Evolutionary conservation across 164 flowering plant species (phyloP), one percentile per base, ranked within the genome.

Genomic region (Hamamelis virginiana): DNA sequence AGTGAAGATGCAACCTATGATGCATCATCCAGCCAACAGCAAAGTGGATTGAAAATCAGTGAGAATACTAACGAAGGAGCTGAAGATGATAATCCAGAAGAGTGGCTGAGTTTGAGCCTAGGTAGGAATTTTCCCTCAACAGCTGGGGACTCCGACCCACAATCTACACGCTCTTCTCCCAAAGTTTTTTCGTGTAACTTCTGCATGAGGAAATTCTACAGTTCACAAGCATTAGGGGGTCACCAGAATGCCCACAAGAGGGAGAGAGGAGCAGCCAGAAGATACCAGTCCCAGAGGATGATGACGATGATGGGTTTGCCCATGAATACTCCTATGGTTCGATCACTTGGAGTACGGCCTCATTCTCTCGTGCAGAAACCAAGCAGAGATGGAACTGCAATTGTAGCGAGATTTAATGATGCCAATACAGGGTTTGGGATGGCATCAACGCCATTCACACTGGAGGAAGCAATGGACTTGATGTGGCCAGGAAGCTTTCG

Each of bases 191-290:
- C 94, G 26, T 92, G 97, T 73, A 86, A 90, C 78, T 92, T 87
- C 75, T 92, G 97, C 82, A 82, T 75, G 90, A 85, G 97, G 70
- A 92, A 92, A 71, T 92, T 92, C 77, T 89, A 63, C 81, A 92
- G 96, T 56, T 90, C 97, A 58, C 97, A 92, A 71, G 97, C 97
- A 65, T 65, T 92, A 62, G 97, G 97, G 1, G 97, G 97, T 44
- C 97, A 92, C 68, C 97, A 92, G 61, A 92, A 92, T 76, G 97
- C 97, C n/a, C 97, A 92, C 84, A 92, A 87, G 78, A 82, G 88
- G 72, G 96, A 92, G 66, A 83, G 98, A 74, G 91, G 91, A 25
- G 88, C 82, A 70, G 89, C 84, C 11, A 83, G 82, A 70, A 78
- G 90, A 75, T 79, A 77, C 48, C 87, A 82, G 27, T 78, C 85